Base-by-base conservation (phyloP, 345 rosid species). In the Raphanus raphanistrum region DNA sequence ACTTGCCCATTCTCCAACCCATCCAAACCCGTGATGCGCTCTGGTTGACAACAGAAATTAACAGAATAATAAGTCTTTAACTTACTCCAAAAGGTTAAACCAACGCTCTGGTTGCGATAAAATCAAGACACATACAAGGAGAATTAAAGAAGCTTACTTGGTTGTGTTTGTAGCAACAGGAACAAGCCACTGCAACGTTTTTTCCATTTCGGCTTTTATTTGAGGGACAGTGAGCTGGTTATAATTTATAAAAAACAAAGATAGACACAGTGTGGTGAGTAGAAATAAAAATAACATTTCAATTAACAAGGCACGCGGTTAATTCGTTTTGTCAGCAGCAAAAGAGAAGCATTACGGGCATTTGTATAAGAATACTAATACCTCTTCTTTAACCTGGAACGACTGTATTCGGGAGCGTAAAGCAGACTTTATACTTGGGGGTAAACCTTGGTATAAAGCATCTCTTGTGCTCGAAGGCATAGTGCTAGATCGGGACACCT, bases 1-100 rank as follows among this genome's bases (percentile, higher is more conserved):
- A 76, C 92, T 95, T n/a, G 99, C 98, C 98, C 98, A 92, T 86
- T 95, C 97, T 82, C 99, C 99, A 65, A 92, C 99, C 99, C 99
- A 95, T 52, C 99, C 98, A 76, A 95, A 92, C 70, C 98, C 99
- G 62, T 95, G 99, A 88, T 95, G 99, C 58, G 99, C 97, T 76
- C 98, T 95, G 73, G 71, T 82, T 58, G 54, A 72, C 11, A 45
- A 72, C 63, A 73, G 33, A 21, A 61, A 21, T 36, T 41, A 80
- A 78, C 67, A 36, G 7, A 45, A 13, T 35, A 82, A 61, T 26
- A 62, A n/a, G 63, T 52, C 76, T 33, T 1, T 36, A 8, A 55
- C 29, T 48, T 61, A 38, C 59, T 36, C 25, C 6, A 17, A 32
- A 11, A 7, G n/a, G 8, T 67, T 2, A 5, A 66, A 27, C 67